Conservation (phyloP, 176 grass and related monocot species). For the Aechmea fasciata region DNA sequence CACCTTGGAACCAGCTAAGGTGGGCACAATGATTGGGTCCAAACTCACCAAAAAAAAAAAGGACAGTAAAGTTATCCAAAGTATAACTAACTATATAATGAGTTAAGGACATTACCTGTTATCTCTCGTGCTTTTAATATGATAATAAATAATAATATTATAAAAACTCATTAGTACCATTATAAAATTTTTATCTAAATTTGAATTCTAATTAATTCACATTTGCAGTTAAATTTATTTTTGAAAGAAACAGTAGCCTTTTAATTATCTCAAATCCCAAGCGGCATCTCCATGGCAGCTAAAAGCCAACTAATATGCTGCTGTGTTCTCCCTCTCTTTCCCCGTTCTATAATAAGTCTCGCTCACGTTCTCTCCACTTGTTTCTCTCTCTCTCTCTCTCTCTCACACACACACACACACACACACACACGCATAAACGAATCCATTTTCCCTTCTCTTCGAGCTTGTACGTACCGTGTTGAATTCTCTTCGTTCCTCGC, state of each 20-base stretch:
- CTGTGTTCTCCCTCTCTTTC: constrained; percentile 5
- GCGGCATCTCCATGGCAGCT: too few relatives aligned
- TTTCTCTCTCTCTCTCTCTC: constrained; percentile 9
- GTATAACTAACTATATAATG: constrained; percentile 3
- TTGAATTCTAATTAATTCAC: too few relatives aligned
- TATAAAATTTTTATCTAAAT: background rate
- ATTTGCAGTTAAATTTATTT: too few relatives aligned
- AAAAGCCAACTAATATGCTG: background rate
- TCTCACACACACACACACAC: too few relatives aligned
- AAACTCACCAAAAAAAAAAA: background rate
- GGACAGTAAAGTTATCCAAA: background rate
- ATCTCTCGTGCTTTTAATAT: too few relatives aligned
- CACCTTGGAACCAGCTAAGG: background rate
- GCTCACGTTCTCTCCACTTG: constrained; percentile 56
- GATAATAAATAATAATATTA: too few relatives aligned
- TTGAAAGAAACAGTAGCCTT: too few relatives aligned
- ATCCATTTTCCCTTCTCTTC: constrained; percentile 13
- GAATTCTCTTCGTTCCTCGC: background rate
- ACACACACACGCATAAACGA: background rate
- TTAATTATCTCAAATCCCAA: too few relatives aligned
- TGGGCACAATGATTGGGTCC: constrained; percentile 11
- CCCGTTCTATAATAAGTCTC: constrained; percentile 25
- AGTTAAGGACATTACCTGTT: background rate
- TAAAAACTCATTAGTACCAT: too few relatives aligned
- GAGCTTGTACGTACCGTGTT: background rate